These are phyloP conservation scores for Perkinsus marinus DNA, from an alignment of 169 alveolate species.

Conservation along the genomic window DNA sequence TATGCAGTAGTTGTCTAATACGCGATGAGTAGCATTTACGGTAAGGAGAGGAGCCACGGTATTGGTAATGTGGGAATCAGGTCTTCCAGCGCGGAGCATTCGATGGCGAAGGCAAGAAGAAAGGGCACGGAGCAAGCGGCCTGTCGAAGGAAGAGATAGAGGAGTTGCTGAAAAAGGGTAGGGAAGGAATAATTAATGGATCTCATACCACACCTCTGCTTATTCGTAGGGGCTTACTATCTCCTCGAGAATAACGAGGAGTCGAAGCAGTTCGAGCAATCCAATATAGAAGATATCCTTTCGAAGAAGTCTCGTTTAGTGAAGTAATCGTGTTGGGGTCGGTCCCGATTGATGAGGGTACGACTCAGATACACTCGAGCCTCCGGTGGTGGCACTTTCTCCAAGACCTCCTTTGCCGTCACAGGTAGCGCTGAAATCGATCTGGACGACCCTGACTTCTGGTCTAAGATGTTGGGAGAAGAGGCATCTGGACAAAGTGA, in stretches of 20 bases:
- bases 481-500: slow-evolving; percentile 2
- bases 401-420: slow-evolving; percentile 46
- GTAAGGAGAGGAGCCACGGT: slow-evolving; percentile 17
- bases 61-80: too few species aligned
- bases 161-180: slow-evolving; percentile 55
- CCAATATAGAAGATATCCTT: slow-evolving; percentile 58
- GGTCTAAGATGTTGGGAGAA: slow-evolving; percentile 52
- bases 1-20: too few species aligned
- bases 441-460: slow-evolving; percentile 62
- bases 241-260: slow-evolving; percentile 54
- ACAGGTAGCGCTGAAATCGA: slow-evolving; percentile 47
- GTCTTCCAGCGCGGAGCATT: slow-evolving; percentile 16
- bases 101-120: slow-evolving; percentile 13
- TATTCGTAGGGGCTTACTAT: slow-evolving; percentile 51
- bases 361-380: slow-evolving; percentile 16
- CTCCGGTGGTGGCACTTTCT: slow-evolving; percentile 13
- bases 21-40: too few species aligned
- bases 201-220: background rate
- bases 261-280: slow-evolving; percentile 47
- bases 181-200: background rate
- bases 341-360: slow-evolving; percentile 42
- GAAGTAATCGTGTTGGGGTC: slow-evolving; percentile 10
- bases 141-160: slow-evolving; percentile 59
- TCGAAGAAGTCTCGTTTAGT: slow-evolving; percentile 51
- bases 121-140: slow-evolving; percentile 23